Percentiles rank a stretch among this genome's conserved stretches.
These are phyloP conservation scores for Cercospora citrullina DNA, from an alignment of 2,329 filamentous ascomycete species.

Conservation along the genomic window DNA sequence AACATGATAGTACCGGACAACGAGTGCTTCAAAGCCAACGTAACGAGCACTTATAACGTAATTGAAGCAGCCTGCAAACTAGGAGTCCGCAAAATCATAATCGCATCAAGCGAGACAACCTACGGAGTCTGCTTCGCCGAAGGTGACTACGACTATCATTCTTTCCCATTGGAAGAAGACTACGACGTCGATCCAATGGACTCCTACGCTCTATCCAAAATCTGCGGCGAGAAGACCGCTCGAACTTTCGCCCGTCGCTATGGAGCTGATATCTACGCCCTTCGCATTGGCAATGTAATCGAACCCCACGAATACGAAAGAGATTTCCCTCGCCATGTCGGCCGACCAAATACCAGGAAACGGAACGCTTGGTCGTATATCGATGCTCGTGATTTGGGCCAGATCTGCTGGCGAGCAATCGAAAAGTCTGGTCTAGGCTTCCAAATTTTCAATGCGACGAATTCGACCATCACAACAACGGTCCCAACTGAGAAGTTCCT, in stretches of 20 bases:
- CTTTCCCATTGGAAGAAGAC: slow-evolving; percentile 61
- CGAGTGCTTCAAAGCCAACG: slow-evolving; percentile 59
- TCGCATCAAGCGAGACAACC: slow-evolving; percentile 60
- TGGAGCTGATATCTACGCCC: slow-evolving; percentile 57
- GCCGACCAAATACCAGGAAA: slow-evolving; percentile 53
- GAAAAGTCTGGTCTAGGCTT: slow-evolving; percentile 59
- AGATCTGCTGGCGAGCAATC: slow-evolving; percentile 59
- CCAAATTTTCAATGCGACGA: slow-evolving; percentile 65
- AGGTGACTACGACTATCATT: slow-evolving; percentile 57
- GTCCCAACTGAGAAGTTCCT: slow-evolving; percentile 56
- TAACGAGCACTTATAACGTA: slow-evolving; percentile 59
- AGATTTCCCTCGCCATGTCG: slow-evolving; percentile 44
- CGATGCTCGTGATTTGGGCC: slow-evolving; percentile 61
- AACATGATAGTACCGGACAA: slow-evolving; percentile 64
- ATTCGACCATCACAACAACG: slow-evolving; percentile 60
- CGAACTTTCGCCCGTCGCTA: slow-evolving; percentile 59
- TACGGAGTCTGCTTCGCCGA: slow-evolving; percentile 65
- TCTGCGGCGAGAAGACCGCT: slow-evolving; percentile 59
- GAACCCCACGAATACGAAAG: slow-evolving; percentile 61
- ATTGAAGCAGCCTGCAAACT: slow-evolving; percentile 64
- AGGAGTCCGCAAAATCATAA: slow-evolving; percentile 62
- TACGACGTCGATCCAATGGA: slow-evolving; percentile 63
- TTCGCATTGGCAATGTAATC: slow-evolving; percentile 61
- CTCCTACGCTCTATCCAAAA: slow-evolving; percentile 61
- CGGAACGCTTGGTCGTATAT: slow-evolving; percentile 65